Evolutionary conservation across 1,284 basidiomycete species (phyloP), one percentile per base, ranked within the genome.

Genomic region (Ganoderma leucocontextum): DNA sequence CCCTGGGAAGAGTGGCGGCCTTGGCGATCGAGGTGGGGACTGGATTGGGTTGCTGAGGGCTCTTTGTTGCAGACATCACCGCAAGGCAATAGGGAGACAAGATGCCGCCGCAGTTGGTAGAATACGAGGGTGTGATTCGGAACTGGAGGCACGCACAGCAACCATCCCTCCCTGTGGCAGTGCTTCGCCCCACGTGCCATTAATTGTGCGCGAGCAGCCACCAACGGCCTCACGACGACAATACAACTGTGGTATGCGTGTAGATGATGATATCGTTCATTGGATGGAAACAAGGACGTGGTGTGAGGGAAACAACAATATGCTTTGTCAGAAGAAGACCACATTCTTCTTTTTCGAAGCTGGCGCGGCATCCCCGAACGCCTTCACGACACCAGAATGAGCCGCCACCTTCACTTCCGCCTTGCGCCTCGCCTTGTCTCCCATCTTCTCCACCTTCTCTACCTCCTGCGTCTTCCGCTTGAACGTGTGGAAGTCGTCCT

Each of bases 401-500:
- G 79, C 80, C 25, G 83, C 86, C 2, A 82, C 78, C 72, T 82
- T 85, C 41, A 87, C 76, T 58, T 84, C 82, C 0, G 82, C 78
- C 70, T 76, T 75, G 63, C 82, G 81, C 76, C 81, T 85, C 63
- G 77, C 69, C 68, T 79, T 86, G 33, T 85, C 83, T 63, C 85
- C 83, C 42, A 75, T 76, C 73, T 83, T 86, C 74, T 91, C 89
- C 47, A 89, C 87, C 53, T 80, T 82, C 55, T 92, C 89, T 1
- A 94, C 82, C 69, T 90, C 86, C 9, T 79, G 82, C 62, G 83
- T 87, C 70, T 83, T 86, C 55, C 94, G 86, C 74, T 90, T 91
- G 76, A 95, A 86, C 7, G 84, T 85, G 79, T 96, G 95, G 81
- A 97, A 97, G 77, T 97, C 95, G 77, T 97, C 96, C 80, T 98